Conservation (phyloP, 2,329 filamentous ascomycete species). For the Aspergillus oerlinghausenensis region DNA sequence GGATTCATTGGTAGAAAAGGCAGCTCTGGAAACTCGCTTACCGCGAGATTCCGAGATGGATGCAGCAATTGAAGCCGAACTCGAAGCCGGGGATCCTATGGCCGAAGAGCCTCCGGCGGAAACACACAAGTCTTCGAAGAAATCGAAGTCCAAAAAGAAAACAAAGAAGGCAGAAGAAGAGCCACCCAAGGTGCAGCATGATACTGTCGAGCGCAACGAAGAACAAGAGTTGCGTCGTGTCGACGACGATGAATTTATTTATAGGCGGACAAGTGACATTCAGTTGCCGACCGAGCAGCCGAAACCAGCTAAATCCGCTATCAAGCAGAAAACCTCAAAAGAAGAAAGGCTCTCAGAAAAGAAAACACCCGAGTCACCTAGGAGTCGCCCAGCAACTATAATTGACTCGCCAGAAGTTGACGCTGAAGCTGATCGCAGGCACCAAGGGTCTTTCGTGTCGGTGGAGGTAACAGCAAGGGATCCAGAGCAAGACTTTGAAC, state of each 20-base stretch:
- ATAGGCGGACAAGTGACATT: neutral
- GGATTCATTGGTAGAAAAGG: constrained; percentile 45
- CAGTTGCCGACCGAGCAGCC: constrained; percentile 10
- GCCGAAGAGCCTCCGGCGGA: constrained; percentile 44
- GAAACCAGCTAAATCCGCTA: constrained; percentile 15
- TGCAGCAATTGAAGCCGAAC: constrained; percentile 60
- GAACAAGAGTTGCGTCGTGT: neutral
- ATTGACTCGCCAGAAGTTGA: constrained; percentile 7
- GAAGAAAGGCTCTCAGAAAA: constrained; percentile 10
- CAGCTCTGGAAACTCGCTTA: constrained; percentile 41
- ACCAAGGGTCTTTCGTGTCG: constrained; percentile 27
- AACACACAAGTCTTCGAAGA: constrained; percentile 21
- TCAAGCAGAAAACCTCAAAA: constrained; percentile 18
- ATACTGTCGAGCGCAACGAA: constrained; percentile 10
- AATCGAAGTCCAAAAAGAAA: constrained; percentile 28
- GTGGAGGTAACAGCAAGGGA: constrained; percentile 27
- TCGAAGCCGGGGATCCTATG: constrained; percentile 50
- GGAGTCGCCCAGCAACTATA: constrained; percentile 1
- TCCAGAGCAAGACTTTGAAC: constrained; percentile 29
- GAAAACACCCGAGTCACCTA: neutral
- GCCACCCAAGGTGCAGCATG: constrained; percentile 3
- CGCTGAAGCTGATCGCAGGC: constrained; percentile 10
- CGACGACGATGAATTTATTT: neutral
- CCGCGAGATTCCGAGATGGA: constrained; percentile 64
- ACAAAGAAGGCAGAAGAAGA: constrained; percentile 16